Percentiles rank a stretch among this genome's conserved stretches.
Evolutionary conservation across 73 alveolate genomes (phyloP).

Genomic region (Paramecium bursaria): DNA sequence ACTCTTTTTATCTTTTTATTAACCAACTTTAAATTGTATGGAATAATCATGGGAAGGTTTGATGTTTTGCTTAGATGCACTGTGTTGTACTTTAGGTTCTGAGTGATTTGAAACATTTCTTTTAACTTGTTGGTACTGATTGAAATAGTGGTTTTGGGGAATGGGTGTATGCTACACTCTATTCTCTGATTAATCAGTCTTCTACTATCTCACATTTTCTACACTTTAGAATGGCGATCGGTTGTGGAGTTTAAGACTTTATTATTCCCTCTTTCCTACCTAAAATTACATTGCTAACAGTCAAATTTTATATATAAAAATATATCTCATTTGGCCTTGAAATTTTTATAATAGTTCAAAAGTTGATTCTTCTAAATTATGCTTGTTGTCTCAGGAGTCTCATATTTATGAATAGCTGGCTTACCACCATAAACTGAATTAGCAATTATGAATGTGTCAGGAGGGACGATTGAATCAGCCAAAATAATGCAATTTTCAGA

Average conservation of each 20-base stretch:
- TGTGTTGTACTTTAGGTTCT: conserved; percentile 41
- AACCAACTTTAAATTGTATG: conserved; percentile 37
- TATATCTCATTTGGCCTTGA: conserved; percentile 38
- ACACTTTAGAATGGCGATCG: conserved; percentile 48
- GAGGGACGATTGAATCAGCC: conserved; percentile 79
- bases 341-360: conserved; percentile 35
- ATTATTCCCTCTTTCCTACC: too few relatives aligned
- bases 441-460: conserved; percentile 82
- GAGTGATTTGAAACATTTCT: conserved; percentile 35
- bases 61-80: background rate
- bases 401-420: conserved; percentile 74
- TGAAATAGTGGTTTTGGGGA: conserved; percentile 21
- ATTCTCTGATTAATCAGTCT: conserved; percentile 14
- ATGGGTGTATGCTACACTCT: background rate
- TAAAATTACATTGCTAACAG: too few relatives aligned
- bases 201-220: conserved; percentile 10
- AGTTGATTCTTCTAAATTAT: conserved; percentile 25
- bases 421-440: conserved; percentile 87
- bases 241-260: too few relatives aligned
- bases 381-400: conserved; percentile 37
- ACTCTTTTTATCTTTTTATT: background rate
- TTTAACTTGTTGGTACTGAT: conserved; percentile 18
- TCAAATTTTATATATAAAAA: too few relatives aligned
- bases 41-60: conserved; percentile 42
- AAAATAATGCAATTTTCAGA: conserved; percentile 76